Base-by-base conservation (phyloP, 805 yeast genomes). In the Osmozyma mogii region DNA sequence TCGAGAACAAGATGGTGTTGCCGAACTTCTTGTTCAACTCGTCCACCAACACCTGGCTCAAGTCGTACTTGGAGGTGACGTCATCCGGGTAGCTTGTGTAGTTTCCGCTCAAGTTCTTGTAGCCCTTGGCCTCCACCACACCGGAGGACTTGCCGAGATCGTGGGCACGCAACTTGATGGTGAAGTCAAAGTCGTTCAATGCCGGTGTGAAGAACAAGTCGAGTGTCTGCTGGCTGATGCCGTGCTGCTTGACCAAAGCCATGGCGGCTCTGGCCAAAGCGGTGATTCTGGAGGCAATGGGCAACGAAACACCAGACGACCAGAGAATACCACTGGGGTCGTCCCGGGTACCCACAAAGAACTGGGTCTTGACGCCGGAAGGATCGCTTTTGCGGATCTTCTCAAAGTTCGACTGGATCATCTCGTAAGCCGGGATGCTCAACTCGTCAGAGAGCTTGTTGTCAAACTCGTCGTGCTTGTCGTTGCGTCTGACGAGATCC, bases 261-360 rank as follows among this genome's bases (percentile, higher is more conserved):
- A 73, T 55, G 0, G 89, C 88, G 17, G 81, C 88, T 40, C 84
- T 73, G 2, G 96, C 72, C 36, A 92, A 67, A 0, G 94, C 88
- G 0, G 97, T 89, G 37, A 89, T 59, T 57, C 99, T 75, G 9
- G 88, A 70, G 4, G 95, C 87, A 34, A 88, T 78, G 6, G 96
- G 88, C 32, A 82, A 61, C 2, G 72, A 61, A 23, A 68, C 46
- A 27, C 68, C 68, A 40, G 70, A 68, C 4, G 89, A 74, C 89
- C 95, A 92, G 35, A 84, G 51, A 27, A 75, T 75, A 25, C 97
- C 97, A 9, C 89, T 73, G n/a, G 78, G 74, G 48, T 92, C 97
- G 37, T 75, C 79, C 47, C 76, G 79, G 1, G 95, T 72, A 1
- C 81, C 95, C 38, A 89, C 75, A 44, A 85, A 85, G 50, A 79